A percentile compares a stretch with the other conserved stretches of the same genome.
phyloP scores from a whole-genome alignment of 1,284 basidiomycete genomes.

The Garcileccinum viscosum region DNA sequence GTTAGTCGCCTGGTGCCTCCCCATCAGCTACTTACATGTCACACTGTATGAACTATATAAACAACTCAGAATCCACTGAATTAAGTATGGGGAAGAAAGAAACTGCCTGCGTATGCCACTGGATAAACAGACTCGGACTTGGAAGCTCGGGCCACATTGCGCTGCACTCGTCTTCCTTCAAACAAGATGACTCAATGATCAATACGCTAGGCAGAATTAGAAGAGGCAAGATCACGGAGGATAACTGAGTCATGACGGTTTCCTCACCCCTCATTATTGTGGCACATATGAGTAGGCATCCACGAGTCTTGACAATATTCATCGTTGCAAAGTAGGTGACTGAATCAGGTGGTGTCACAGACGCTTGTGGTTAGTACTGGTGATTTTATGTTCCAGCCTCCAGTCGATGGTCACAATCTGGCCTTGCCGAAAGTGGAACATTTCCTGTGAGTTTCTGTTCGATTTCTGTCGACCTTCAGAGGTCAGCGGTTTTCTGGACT shows the following conservation, averaged over 20 bases:
- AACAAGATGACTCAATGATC: background rate
- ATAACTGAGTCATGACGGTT: conserved; percentile 1
- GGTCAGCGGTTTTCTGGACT: background rate
- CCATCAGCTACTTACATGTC: conserved; percentile 32
- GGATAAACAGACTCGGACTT: conserved; percentile 13
- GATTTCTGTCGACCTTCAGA: background rate
- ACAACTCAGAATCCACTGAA: background rate
- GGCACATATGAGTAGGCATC: background rate
- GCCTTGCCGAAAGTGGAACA: conserved; percentile 25
- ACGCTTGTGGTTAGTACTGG: background rate
- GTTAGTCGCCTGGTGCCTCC: background rate
- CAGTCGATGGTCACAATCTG: conserved; percentile 20
- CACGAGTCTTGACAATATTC: background rate
- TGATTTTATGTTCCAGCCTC: background rate
- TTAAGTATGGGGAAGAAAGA: background rate
- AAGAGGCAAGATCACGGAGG: background rate
- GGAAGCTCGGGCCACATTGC: conserved; percentile 26
- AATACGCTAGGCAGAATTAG: background rate
- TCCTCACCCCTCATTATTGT: conserved; percentile 1
- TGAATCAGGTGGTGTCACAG: background rate
- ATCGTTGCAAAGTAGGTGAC: background rate
- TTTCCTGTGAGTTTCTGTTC: background rate
- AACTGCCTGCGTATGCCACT: conserved; percentile 34
- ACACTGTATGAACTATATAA: conserved; percentile 39
- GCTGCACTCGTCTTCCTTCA: conserved; percentile 2